Evolutionary conservation across 2,329 filamentous ascomycete genomes (phyloP).

Genomic region (Diaporthe nobilis): DNA sequence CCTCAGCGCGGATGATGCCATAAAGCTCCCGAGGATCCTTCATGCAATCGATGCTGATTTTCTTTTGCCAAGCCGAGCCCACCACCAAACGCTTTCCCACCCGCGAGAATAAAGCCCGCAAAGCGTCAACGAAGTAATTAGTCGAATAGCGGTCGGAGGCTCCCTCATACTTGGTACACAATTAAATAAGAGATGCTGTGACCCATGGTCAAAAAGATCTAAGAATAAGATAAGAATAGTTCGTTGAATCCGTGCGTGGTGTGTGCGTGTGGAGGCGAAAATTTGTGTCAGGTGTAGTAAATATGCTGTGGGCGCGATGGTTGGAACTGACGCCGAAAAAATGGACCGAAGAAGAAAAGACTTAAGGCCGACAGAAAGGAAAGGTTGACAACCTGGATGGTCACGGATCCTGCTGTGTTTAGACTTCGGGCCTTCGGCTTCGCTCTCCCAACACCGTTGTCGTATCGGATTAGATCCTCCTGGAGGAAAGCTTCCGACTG

Average conservation of each 20-base stretch:
- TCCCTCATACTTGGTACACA: background rate
- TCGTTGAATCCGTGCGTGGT: background rate
- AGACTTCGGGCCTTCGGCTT: background rate
- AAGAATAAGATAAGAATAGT: slow-evolving; percentile 22
- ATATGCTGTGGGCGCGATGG: slow-evolving; percentile 15
- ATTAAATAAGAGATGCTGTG: slow-evolving; percentile 15
- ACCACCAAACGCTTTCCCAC: background rate
- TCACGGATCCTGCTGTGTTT: background rate
- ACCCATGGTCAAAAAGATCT: background rate
- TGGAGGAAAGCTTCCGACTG: background rate
- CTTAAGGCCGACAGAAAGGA: background rate
- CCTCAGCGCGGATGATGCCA: no score
- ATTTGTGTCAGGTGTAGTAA: slow-evolving; percentile 10
- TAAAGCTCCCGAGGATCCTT: no score
- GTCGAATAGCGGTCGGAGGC: background rate
- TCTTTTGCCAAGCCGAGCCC: background rate
- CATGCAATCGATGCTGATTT: background rate
- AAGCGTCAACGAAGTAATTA: background rate
- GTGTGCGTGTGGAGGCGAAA: background rate
- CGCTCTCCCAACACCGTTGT: background rate
- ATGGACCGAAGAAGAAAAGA: background rate
- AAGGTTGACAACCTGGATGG: background rate
- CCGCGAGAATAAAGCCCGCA: background rate
- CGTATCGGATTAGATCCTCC: background rate
- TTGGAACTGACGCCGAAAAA: background rate